A percentile compares a stretch with the other conserved stretches of the same genome.
Conservation (phyloP, 352 stramenopile species). For the Pythium plurisporium region DNA sequence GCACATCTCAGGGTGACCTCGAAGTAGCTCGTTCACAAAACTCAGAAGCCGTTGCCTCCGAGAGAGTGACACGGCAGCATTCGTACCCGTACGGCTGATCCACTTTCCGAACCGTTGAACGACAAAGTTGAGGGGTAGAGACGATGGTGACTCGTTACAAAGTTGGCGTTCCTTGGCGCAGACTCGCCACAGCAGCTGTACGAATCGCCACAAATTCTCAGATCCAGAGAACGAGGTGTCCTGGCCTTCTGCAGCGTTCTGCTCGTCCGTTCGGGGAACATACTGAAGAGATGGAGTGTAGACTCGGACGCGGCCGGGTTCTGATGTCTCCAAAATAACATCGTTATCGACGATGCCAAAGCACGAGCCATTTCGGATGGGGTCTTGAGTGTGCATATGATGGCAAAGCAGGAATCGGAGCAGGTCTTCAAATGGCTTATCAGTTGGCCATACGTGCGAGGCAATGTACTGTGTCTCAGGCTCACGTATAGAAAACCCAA, state of each 20-base stretch:
- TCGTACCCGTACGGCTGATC: not conserved
- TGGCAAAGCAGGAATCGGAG: not conserved
- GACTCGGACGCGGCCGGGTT: no score
- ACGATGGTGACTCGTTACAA: not conserved
- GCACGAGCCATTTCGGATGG: no score
- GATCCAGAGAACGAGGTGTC: constrained; percentile 12
- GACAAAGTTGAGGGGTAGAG: not conserved
- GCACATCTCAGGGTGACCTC: not conserved
- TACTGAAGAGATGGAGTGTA: constrained; percentile 19
- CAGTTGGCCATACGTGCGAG: not conserved
- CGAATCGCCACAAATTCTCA: constrained; percentile 11
- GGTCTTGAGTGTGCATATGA: not conserved
- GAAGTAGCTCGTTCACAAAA: constrained; percentile 19
- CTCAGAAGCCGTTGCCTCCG: constrained; percentile 8
- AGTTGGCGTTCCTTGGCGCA: not conserved
- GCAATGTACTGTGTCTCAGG: not conserved
- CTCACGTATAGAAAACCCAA: not conserved
- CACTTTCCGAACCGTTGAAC: not conserved
- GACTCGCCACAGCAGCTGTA: constrained; percentile 7
- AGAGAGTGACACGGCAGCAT: not conserved
- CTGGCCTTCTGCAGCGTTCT: not conserved
- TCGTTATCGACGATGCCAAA: no score
- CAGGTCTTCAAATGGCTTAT: not conserved
- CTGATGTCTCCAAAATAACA: no score
- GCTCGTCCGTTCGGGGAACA: not conserved